Evolutionary conservation across 2,329 filamentous ascomycete species (phyloP).

Genomic region (Ramichloridium luteum): DNA sequence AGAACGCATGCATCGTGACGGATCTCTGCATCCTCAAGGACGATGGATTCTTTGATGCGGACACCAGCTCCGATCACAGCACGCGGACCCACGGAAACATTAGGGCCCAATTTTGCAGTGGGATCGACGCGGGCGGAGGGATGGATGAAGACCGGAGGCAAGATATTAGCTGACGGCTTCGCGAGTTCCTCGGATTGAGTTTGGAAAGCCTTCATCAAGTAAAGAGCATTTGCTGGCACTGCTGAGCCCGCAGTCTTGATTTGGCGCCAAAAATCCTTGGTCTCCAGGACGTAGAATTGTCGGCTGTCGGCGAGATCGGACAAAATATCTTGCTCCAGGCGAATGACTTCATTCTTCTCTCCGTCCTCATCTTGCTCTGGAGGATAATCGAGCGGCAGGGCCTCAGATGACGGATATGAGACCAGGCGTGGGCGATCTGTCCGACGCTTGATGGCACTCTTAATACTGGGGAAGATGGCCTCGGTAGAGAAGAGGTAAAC

Average conservation of each 20-base stretch:
- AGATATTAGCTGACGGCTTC: slow-evolving; percentile 70
- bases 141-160: slow-evolving; percentile 91
- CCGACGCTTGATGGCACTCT: slow-evolving; percentile 87
- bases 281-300: slow-evolving; percentile 97
- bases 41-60: slow-evolving; percentile 89
- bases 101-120: slow-evolving; percentile 90
- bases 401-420: slow-evolving; percentile 92
- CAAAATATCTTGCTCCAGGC: slow-evolving; percentile 92
- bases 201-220: slow-evolving; percentile 89
- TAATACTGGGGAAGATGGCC: slow-evolving; percentile 91
- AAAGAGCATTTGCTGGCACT: slow-evolving; percentile 90
- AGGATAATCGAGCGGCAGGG: slow-evolving; percentile 58
- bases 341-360: slow-evolving; percentile 72
- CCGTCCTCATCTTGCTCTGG: slow-evolving; percentile 63
- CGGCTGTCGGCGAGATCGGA: slow-evolving; percentile 92
- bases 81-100: slow-evolving; percentile 90
- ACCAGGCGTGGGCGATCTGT: slow-evolving; percentile 80
- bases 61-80: slow-evolving; percentile 73
- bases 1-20: slow-evolving; percentile 93
- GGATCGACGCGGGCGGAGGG: slow-evolving; percentile 82
- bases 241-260: slow-evolving; percentile 98
- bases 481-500: slow-evolving; percentile 96
- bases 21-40: slow-evolving; percentile 88
- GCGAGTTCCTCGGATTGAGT: slow-evolving; percentile 69
- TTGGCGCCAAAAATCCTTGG: slow-evolving; percentile 98